Conservation (phyloP, 176 grass and related monocot genomes). For the Oryza glaberrima region DNA sequence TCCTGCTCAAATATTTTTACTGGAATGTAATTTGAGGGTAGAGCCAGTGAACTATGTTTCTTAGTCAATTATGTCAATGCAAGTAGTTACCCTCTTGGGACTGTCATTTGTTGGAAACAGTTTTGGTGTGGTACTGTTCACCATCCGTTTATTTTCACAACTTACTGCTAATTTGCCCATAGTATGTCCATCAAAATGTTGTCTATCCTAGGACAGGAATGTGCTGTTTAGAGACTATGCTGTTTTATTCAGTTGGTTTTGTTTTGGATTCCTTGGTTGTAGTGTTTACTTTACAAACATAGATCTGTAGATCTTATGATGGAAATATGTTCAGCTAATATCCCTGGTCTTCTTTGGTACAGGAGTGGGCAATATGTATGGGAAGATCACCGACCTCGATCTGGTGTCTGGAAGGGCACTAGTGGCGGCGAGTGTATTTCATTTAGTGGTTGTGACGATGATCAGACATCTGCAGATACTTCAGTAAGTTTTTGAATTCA, state of each 20-base stretch:
- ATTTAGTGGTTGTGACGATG: constrained; percentile 90
- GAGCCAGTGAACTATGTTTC: neutral
- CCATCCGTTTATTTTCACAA: neutral
- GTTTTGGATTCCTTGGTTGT: constrained; percentile 2
- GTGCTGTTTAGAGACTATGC: constrained; percentile 14
- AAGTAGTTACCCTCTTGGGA: constrained; percentile 2
- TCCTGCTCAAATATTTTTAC: constrained; percentile 23
- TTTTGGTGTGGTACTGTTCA: constrained; percentile 18
- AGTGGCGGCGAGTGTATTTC: constrained; percentile 95
- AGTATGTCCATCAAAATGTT: neutral
- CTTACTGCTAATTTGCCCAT: neutral
- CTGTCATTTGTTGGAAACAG: neutral
- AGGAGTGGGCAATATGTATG: constrained; percentile 85
- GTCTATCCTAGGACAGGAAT: neutral
- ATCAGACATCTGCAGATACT: constrained; percentile 98
- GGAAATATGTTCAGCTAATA: constrained; percentile 9
- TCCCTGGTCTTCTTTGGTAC: constrained; percentile 34
- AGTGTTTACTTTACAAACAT: constrained; percentile 3
- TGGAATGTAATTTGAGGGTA: neutral
- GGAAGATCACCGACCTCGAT: constrained; percentile 94
- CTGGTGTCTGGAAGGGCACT: constrained; percentile 97
- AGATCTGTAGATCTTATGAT: constrained; percentile 19
- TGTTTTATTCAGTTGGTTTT: constrained; percentile 25
- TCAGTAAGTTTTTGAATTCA: constrained; percentile 64
- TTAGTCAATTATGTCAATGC: constrained; percentile 3